phyloP scores from a whole-genome alignment of 805 yeast genomes.

The Candida peoriensis region DNA sequence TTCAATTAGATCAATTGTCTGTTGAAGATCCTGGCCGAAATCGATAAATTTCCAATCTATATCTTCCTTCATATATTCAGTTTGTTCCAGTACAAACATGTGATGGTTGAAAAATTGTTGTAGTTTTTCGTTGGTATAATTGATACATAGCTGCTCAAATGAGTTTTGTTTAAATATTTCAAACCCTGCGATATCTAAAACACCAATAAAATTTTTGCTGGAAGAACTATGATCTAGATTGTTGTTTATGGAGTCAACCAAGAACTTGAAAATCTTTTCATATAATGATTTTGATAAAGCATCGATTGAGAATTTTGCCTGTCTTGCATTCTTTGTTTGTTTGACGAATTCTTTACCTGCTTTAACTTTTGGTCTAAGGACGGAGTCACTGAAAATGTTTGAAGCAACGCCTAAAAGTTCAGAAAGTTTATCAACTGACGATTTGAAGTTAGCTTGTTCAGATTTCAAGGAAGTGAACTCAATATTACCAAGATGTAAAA shows the following conservation, averaged over 20 bases:
- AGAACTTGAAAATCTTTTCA: slow-evolving; percentile 73
- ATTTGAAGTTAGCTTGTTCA: slow-evolving; percentile 69
- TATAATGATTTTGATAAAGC: slow-evolving; percentile 85
- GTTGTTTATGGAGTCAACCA: slow-evolving; percentile 71
- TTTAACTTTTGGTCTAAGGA: slow-evolving; percentile 76
- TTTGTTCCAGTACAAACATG: slow-evolving; percentile 95
- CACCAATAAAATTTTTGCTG: slow-evolving; percentile 72
- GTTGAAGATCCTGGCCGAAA: slow-evolving; percentile 91
- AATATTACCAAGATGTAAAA: slow-evolving; percentile 83
- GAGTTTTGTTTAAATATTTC: slow-evolving; percentile 94
- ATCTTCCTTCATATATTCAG: slow-evolving; percentile 87
- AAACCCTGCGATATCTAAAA: slow-evolving; percentile 95
- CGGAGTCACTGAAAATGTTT: slow-evolving; percentile 48
- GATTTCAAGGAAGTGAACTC: slow-evolving; percentile 60
- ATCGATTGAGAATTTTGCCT: slow-evolving; percentile 76
- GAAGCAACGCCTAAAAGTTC: slow-evolving; percentile 59
- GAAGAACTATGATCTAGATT: slow-evolving; percentile 47
- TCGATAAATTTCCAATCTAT: slow-evolving; percentile 96
- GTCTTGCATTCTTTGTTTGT: slow-evolving; percentile 72
- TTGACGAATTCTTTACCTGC: slow-evolving; percentile 87
- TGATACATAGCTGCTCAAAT: slow-evolving; percentile 95
- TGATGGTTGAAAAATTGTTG: slow-evolving; percentile 98
- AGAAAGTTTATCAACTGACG: slow-evolving; percentile 48
- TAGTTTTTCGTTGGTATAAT: slow-evolving; percentile 93
- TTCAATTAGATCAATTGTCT: slow-evolving; percentile 90